These are phyloP conservation scores for Aureobasidium sp. DNA, from an alignment of 2,329 filamentous ascomycete genomes.

Conservation along the genomic window DNA sequence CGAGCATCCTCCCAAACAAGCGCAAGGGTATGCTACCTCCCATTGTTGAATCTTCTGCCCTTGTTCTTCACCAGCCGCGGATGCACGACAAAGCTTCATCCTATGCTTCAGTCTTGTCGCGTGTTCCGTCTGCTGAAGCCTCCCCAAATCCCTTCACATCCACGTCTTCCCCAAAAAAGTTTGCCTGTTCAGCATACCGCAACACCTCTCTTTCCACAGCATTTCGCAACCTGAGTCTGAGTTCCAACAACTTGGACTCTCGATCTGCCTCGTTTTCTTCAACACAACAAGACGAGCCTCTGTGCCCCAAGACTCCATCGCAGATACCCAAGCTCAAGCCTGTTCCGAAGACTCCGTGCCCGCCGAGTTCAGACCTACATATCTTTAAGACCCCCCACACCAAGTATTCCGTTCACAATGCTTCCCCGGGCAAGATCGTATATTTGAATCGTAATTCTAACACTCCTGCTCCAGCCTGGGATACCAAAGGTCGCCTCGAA, in stretches of 20 bases:
- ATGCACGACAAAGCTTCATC: slow-evolving; percentile 20
- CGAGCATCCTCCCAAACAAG: slow-evolving; percentile 30
- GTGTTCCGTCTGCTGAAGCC: slow-evolving; percentile 25
- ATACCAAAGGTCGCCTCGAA: slow-evolving; percentile 68
- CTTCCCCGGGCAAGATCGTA: slow-evolving; percentile 24
- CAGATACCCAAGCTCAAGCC: slow-evolving; percentile 17
- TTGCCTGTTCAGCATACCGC: not conserved
- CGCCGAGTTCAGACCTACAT: not conserved
- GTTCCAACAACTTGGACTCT: slow-evolving; percentile 11
- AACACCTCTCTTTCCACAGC: slow-evolving; percentile 17
- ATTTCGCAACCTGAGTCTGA: slow-evolving; percentile 15
- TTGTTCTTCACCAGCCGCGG: slow-evolving; percentile 18
- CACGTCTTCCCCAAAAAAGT: not conserved
- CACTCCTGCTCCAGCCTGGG: slow-evolving; percentile 61
- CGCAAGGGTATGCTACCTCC: slow-evolving; percentile 45
- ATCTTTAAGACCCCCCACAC: slow-evolving; percentile 13
- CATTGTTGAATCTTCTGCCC: slow-evolving; percentile 21
- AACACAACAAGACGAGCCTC: slow-evolving; percentile 12
- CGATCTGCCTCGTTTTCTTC: slow-evolving; percentile 9
- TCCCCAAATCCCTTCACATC: not conserved
- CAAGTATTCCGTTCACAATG: slow-evolving; percentile 13
- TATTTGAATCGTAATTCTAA: slow-evolving; percentile 66
- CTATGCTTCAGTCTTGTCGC: slow-evolving; percentile 23
- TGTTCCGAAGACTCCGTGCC: slow-evolving; percentile 13
- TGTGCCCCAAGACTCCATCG: slow-evolving; percentile 17